Evolutionary conservation across 768 basidiomycete genomes (phyloP), one percentile per base, ranked within the genome.

Genomic region (Crucibulum laeve): DNA sequence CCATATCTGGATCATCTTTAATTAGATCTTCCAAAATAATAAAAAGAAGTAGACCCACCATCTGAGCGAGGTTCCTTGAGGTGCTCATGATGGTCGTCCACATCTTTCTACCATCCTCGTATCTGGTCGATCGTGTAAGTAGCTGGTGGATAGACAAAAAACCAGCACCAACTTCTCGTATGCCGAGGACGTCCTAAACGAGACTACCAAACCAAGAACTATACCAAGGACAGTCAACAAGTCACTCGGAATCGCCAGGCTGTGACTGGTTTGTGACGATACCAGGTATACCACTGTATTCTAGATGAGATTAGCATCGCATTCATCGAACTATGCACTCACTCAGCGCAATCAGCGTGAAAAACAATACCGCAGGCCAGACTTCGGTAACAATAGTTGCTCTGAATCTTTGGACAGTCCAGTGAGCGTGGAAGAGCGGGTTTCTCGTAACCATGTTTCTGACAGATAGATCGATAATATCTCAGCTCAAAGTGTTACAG

Each of bases 161-260:
- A n/a, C n/a, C n/a, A n/a, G n/a, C n/a, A n/a, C n/a, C n/a, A n/a
- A n/a, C n/a, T n/a, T 68, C 42, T 84, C 80, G 55, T 84, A 84
- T 1, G 84, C 83, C 26, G 80, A 82, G 10, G 81, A 82, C 5
- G 82, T 86, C 47, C 85, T 69, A 64, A 87, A 88, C 0, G 80
- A 82, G 41, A 88, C 78, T 36, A 82, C 80, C 52, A 82, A 65
- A 75, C 74, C 82, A 57, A 85, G 75, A 21, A 86, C 81, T 11
- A 80, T 82, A 74, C 84, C 84, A 41, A 88, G 68, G 5, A 87
- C 84, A 3, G 83, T 82, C 44, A 88, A 65, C 49, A 84, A 69
- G 33, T 66, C 64, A 43, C 67, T 80, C 8, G 74, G 70, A 42
- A 85, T 65, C 1, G 63, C 64, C n/a, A 86, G 67, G 37, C 72